Evolutionary conservation across 768 basidiomycete genomes (phyloP).

Genomic region (Paxillus involutus): DNA sequence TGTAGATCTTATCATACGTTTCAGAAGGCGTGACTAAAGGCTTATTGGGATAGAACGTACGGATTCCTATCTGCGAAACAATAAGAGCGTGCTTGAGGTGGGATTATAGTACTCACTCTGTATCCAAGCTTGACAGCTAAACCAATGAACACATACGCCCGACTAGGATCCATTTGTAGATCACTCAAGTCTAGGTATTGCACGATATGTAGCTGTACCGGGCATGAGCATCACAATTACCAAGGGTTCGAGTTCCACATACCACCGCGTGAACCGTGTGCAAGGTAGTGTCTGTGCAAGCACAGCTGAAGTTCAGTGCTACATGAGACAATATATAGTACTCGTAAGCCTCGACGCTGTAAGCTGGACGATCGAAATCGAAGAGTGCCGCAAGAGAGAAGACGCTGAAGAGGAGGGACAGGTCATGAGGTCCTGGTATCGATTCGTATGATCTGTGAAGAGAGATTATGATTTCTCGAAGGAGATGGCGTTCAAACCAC

Average conservation of each 20-base stretch:
- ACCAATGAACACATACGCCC: constrained; percentile 58
- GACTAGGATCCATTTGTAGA: constrained; percentile 44
- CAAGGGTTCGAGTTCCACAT: constrained; percentile 27
- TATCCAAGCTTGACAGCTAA: constrained; percentile 57
- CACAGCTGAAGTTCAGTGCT: constrained; percentile 48
- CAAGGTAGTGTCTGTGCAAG: constrained; percentile 49
- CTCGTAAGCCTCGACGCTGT: constrained; percentile 54
- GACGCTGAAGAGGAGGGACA: constrained; percentile 63
- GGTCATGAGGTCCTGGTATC: constrained; percentile 45
- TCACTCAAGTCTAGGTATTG: constrained; percentile 59
- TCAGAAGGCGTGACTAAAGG: not conserved
- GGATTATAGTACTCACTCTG: constrained; percentile 44
- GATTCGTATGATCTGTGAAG: constrained; percentile 38
- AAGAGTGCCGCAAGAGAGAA: constrained; percentile 69
- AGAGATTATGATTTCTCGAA: not conserved
- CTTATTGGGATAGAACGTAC: constrained; percentile 29
- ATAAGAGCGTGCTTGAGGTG: not conserved
- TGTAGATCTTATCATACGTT: constrained; percentile 48
- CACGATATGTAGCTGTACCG: constrained; percentile 37
- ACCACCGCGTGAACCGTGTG: constrained; percentile 57
- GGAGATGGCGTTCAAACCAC: constrained; percentile 10
- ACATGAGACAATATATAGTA: constrained; percentile 62
- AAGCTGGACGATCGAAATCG: constrained; percentile 48
- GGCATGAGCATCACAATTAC: not conserved
- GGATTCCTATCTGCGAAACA: constrained; percentile 51